These are phyloP conservation scores for Austroboletus rostrupii DNA, from an alignment of 1,284 basidiomycete genomes.

Conservation along the genomic window DNA sequence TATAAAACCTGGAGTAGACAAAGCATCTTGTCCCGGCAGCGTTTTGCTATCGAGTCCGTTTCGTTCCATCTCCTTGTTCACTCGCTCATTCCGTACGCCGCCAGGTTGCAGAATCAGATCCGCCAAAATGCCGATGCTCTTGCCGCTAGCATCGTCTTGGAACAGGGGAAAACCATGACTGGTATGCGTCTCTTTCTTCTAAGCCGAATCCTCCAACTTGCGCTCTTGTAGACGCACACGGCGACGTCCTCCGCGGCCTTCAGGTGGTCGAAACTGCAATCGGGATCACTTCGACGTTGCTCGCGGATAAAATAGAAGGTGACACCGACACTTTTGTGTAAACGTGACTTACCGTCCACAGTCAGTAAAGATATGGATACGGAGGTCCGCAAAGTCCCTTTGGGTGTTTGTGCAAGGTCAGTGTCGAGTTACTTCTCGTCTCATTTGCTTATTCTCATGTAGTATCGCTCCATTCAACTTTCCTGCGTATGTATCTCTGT, in stretches of 20 bases:
- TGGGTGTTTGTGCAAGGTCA: conserved; percentile 76
- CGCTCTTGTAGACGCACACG: conserved; percentile 72
- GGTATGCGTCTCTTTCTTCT: conserved; percentile 41
- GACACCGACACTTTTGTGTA: neutral
- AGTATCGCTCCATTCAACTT: conserved; percentile 93
- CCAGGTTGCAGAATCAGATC: conserved; percentile 75
- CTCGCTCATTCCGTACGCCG: neutral
- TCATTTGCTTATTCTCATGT: conserved; percentile 4
- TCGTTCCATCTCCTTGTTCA: neutral
- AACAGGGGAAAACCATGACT: conserved; percentile 87
- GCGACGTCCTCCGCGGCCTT: conserved; percentile 89
- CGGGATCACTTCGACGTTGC: conserved; percentile 77
- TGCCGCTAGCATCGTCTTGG: conserved; percentile 75
- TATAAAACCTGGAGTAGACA: conserved; percentile 89
- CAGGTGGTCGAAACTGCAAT: conserved; percentile 92
- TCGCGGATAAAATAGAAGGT: conserved; percentile 92
- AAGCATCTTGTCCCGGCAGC: conserved; percentile 83
- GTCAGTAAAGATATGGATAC: conserved; percentile 99
- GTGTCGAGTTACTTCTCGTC: conserved; percentile 2
- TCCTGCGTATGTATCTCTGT: conserved; percentile 63
- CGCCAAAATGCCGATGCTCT: conserved; percentile 76
- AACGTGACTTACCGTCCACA: conserved; percentile 25
- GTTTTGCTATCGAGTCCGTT: conserved; percentile 82
- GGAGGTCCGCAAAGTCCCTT: conserved; percentile 72
- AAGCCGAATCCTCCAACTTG: conserved; percentile 1